These are phyloP conservation scores for Alternaria alternata DNA, from an alignment of 2,329 filamentous ascomycete species.

Conservation along the genomic window DNA sequence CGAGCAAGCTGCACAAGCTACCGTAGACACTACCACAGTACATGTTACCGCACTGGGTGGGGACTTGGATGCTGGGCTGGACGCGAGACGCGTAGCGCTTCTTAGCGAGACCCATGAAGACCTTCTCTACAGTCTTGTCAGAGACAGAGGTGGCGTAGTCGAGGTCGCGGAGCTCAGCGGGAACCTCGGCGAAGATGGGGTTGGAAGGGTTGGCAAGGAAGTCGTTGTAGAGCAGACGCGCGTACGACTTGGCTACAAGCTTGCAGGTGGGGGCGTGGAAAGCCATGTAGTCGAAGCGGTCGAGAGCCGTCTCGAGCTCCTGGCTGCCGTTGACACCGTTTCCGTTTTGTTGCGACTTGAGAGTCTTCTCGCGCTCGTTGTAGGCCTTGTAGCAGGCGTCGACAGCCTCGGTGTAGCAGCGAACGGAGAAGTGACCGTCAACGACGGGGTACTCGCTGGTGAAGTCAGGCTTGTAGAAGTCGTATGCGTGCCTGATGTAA, in stretches of 20 bases:
- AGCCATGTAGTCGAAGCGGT: slow-evolving; percentile 64
- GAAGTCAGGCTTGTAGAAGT: slow-evolving; percentile 65
- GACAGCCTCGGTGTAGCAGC: slow-evolving; percentile 62
- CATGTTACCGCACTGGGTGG: slow-evolving; percentile 65
- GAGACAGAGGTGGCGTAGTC: slow-evolving; percentile 58
- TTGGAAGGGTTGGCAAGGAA: slow-evolving; percentile 57
- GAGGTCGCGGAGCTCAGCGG: slow-evolving; percentile 57
- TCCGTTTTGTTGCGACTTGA: slow-evolving; percentile 56
- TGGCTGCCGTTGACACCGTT: slow-evolving; percentile 45
- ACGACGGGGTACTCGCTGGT: slow-evolving; percentile 63
- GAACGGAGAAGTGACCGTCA: slow-evolving; percentile 62
- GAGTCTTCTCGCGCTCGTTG: slow-evolving; percentile 58
- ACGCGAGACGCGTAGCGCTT: slow-evolving; percentile 61
- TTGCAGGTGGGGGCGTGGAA: slow-evolving; percentile 65
- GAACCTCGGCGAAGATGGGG: slow-evolving; percentile 60
- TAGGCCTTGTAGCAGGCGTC: slow-evolving; percentile 64
- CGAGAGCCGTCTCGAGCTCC: slow-evolving; percentile 56
- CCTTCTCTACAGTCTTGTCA: slow-evolving; percentile 63
- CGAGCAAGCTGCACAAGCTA: slow-evolving; percentile 58
- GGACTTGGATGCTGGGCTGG: slow-evolving; percentile 59
- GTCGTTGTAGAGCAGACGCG: slow-evolving; percentile 62
- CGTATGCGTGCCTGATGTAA: slow-evolving; percentile 62
- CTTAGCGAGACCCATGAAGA: slow-evolving; percentile 61
- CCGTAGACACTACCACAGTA: slow-evolving; percentile 63
- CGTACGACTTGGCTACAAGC: slow-evolving; percentile 63